Conservation (phyloP, 306 rosid genomes). For the Mucuna pruriens region DNA sequence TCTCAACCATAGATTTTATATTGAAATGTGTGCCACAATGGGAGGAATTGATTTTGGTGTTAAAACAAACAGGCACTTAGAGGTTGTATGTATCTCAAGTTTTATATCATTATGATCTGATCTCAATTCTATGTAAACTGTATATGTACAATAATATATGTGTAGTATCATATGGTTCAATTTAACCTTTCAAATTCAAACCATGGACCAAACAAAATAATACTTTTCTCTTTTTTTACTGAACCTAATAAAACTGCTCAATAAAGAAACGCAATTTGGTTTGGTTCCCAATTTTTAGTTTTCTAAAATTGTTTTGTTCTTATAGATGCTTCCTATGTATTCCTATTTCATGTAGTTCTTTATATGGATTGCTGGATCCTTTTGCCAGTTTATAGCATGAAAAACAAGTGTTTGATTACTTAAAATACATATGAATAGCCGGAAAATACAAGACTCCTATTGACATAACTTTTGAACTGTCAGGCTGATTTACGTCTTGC, state of each 20-base stretch:
- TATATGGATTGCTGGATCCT: constrained; percentile 7
- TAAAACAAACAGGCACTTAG: neutral
- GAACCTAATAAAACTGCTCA: neutral
- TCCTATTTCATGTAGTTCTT: constrained; percentile 12
- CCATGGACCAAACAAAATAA: constrained; percentile 7
- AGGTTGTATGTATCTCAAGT: neutral
- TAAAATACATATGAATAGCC: constrained; percentile 12
- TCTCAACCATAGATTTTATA: neutral
- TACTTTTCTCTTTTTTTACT: neutral
- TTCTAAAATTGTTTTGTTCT: neutral
- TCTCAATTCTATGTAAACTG: neutral
- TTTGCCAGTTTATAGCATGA: neutral
- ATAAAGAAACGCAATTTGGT: neutral
- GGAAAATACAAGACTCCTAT: neutral
- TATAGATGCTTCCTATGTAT: constrained; percentile 24
- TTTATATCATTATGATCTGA: constrained; percentile 8
- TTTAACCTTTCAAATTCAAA: constrained; percentile 20
- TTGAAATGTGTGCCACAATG: neutral
- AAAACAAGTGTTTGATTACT: constrained; percentile 12
- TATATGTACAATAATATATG: neutral
- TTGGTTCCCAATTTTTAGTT: neutral
- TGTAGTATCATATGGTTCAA: neutral
- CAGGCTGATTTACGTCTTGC: constrained; percentile 97
- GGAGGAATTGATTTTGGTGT: neutral
- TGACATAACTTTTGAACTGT: constrained; percentile 41